Evolutionary conservation across 345 rosid species (phyloP).

Genomic region (Reutealis trisperma): DNA sequence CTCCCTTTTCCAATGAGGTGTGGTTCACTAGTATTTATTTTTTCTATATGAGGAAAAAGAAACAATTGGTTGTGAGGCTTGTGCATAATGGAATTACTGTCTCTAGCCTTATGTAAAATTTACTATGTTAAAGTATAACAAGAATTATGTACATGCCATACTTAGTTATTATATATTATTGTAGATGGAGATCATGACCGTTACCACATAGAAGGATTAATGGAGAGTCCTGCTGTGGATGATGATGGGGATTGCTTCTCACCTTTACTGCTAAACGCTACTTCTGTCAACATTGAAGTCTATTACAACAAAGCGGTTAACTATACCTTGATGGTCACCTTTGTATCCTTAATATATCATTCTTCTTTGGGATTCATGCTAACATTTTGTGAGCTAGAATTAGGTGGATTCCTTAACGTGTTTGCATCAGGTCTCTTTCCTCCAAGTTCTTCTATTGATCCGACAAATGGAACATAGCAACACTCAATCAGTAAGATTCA

Average conservation of each 20-base stretch:
- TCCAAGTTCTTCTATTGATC: conserved; percentile 90
- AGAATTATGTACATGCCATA: background rate
- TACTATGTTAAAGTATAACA: background rate
- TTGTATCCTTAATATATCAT: conserved; percentile 76
- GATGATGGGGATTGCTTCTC: conserved; percentile 94
- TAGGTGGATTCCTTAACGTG: conserved; percentile 55
- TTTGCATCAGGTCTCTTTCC: conserved; percentile 74
- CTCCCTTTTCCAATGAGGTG: no score
- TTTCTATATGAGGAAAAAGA: background rate
- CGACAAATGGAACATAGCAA: conserved; percentile 98
- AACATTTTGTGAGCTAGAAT: conserved; percentile 14
- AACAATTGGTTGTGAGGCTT: background rate
- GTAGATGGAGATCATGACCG: conserved; percentile 73
- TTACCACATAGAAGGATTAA: conserved; percentile 82
- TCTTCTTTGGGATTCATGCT: conserved; percentile 3
- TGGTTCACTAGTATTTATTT: background rate
- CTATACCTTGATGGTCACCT: conserved; percentile 97
- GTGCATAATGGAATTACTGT: background rate
- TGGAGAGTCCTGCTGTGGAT: conserved; percentile 94
- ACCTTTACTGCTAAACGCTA: conserved; percentile 76
- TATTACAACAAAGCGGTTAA: conserved; percentile 98
- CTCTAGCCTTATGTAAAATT: background rate
- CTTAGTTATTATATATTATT: conserved; percentile 21
- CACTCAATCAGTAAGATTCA: conserved; percentile 83
- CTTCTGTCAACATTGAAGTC: conserved; percentile 91